Conservation (phyloP, 352 stramenopile genomes). For the Globisporangium viniferum region DNA sequence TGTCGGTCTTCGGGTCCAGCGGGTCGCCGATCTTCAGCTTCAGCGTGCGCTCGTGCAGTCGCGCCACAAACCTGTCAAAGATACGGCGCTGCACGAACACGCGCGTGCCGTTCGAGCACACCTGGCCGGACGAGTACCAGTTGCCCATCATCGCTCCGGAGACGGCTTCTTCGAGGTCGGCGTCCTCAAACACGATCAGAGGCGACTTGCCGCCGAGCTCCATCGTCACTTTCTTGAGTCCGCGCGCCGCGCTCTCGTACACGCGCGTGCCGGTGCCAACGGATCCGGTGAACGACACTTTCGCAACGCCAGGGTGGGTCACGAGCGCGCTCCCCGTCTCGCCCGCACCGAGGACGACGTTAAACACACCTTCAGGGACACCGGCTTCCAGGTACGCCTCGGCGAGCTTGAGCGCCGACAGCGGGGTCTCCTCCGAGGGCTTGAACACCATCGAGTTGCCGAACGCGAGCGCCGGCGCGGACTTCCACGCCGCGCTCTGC, state of each 20-base stretch:
- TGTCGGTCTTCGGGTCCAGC: conserved; percentile 70
- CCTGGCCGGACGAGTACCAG: conserved; percentile 88
- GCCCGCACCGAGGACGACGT: conserved; percentile 67
- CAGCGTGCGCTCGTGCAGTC: conserved; percentile 76
- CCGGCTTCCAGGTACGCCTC: conserved; percentile 69
- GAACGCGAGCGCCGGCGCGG: conserved; percentile 74
- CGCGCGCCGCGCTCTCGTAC: conserved; percentile 60
- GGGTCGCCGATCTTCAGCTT: conserved; percentile 83
- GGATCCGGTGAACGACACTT: conserved; percentile 89
- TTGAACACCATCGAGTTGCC: conserved; percentile 94
- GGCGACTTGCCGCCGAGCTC: conserved; percentile 89
- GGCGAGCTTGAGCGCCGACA: conserved; percentile 63
- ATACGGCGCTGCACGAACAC: conserved; percentile 87
- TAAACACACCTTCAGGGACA: conserved; percentile 75
- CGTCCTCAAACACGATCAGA: conserved; percentile 86
- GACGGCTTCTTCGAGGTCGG: conserved; percentile 79
- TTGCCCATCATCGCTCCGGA: conserved; percentile 81
- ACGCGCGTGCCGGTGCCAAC: conserved; percentile 66
- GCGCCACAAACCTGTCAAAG: conserved; percentile 75
- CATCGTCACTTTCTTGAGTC: conserved; percentile 88
- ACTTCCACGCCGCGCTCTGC: conserved; percentile 81
- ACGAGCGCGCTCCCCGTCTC: conserved; percentile 58
- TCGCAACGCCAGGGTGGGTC: conserved; percentile 47
- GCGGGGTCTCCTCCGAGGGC: conserved; percentile 83
- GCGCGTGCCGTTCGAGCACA: conserved; percentile 89